Percentiles rank a stretch among this genome's conserved stretches.
phyloP scores from a whole-genome alignment of 331 rosid genomes.

The Saraca asoca region DNA sequence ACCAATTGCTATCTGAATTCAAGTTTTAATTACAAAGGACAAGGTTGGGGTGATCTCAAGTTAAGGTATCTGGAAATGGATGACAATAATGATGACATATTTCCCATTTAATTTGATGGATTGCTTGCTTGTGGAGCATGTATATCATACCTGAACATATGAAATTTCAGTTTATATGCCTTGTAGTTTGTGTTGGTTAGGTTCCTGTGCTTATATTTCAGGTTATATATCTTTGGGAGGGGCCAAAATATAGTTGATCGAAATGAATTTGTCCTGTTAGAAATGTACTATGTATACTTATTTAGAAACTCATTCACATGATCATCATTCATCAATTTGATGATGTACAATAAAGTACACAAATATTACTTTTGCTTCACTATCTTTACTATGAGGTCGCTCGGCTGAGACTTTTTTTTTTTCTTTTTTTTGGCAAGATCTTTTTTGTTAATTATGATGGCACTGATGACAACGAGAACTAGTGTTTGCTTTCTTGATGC shows the following conservation, averaged over 20 bases:
- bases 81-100: constrained; percentile 46
- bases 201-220: constrained; percentile 29
- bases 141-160: constrained; percentile 26
- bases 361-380: constrained; percentile 8
- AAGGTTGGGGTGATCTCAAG: constrained; percentile 64
- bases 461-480: no score
- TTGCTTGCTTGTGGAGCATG: constrained; percentile 12
- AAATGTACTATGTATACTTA: constrained; percentile 15
- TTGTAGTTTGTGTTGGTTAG: constrained; percentile 45
- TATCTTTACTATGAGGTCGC: not conserved
- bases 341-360: constrained; percentile 35
- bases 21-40: constrained; percentile 54
- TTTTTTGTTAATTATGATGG: no score
- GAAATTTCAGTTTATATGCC: constrained; percentile 33
- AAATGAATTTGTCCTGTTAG: no score
- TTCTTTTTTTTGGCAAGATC: no score
- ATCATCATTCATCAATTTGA: constrained; percentile 38
- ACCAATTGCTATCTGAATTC: constrained; percentile 70
- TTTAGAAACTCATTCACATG: constrained; percentile 15
- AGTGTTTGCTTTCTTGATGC: no score
- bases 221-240: no score
- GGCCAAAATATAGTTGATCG: no score
- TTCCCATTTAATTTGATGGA: constrained; percentile 58
- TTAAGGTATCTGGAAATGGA: constrained; percentile 62
- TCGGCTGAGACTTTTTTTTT: not conserved